Conservation (phyloP, 352 stramenopile species). For the Phytophthora cryptogea region DNA sequence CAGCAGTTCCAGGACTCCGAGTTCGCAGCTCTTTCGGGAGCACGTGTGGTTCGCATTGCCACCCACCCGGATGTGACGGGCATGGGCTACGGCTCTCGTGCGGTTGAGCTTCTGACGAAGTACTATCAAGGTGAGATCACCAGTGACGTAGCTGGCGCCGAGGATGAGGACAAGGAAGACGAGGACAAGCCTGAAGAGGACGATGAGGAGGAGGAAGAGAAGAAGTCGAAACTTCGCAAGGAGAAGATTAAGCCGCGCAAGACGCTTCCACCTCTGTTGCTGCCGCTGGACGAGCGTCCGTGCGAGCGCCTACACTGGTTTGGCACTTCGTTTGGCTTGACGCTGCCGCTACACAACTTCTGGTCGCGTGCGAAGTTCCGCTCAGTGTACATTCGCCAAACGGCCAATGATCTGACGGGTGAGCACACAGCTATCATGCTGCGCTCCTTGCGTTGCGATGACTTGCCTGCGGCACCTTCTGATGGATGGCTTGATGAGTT, state of each 20-base stretch:
- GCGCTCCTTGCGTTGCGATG: slow-evolving; percentile 72
- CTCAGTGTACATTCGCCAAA: slow-evolving; percentile 98
- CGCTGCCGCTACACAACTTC: slow-evolving; percentile 96
- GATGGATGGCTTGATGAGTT: slow-evolving; percentile 95
- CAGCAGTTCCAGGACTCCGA: slow-evolving; percentile 99
- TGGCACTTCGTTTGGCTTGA: slow-evolving; percentile 98
- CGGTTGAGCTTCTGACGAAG: slow-evolving; percentile 95
- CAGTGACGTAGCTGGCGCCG: slow-evolving; percentile 41
- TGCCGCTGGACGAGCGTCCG: slow-evolving; percentile 94
- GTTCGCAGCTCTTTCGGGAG: slow-evolving; percentile 97
- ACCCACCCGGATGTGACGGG: slow-evolving; percentile 96
- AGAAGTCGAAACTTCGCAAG: slow-evolving; percentile 55
- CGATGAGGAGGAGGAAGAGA: slow-evolving; percentile 47
- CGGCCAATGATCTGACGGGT: slow-evolving; percentile 98
- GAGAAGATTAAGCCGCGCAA: slow-evolving; percentile 96
- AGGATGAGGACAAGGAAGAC: slow-evolving; percentile 35
- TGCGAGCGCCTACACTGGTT: slow-evolving; percentile 98
- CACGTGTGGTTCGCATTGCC: slow-evolving; percentile 97
- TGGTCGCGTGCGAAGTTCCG: slow-evolving; percentile 95
- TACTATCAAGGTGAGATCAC: slow-evolving; percentile 98
- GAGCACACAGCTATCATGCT: slow-evolving; percentile 97
- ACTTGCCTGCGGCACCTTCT: slow-evolving; percentile 74
- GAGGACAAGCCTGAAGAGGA: slow-evolving; percentile 40
- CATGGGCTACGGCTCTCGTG: slow-evolving; percentile 98
- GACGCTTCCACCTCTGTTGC: slow-evolving; percentile 96